These are phyloP conservation scores for Paulownia fortunei DNA, from an alignment of 257 asterid species.

Conservation along the genomic window DNA sequence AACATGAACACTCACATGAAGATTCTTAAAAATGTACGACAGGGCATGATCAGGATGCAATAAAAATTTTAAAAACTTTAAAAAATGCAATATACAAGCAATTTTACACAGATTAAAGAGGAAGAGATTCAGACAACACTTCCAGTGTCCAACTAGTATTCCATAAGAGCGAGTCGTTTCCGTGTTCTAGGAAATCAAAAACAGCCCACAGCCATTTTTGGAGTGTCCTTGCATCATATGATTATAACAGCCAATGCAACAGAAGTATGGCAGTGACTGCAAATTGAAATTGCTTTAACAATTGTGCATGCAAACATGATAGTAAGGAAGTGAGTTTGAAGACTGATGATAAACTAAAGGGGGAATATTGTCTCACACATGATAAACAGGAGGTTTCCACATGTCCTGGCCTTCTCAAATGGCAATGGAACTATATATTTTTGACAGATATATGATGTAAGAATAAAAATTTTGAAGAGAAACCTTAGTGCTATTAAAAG, in stretches of 20 bases:
- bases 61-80: not conserved
- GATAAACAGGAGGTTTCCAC: not conserved
- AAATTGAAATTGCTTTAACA: conserved; percentile 25
- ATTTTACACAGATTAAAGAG: not conserved
- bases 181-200: not conserved
- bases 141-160: conserved; percentile 10
- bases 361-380: not conserved
- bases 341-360: conserved; percentile 8
- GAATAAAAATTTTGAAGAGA: not conserved
- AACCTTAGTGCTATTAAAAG: not conserved
- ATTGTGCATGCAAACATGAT: not conserved
- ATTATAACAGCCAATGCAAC: conserved; percentile 3
- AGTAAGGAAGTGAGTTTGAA: not conserved
- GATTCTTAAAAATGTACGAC: not conserved
- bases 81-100: not conserved
- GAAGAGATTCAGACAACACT: not conserved
- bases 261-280: conserved; percentile 12
- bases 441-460: not conserved
- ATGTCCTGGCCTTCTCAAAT: not conserved
- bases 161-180: not conserved
- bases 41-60: not conserved
- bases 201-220: not conserved
- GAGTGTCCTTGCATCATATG: not conserved
- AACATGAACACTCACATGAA: not conserved
- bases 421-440: conserved; percentile 12